Percentiles rank a stretch among this genome's conserved stretches.
phyloP scores from a whole-genome alignment of 495 filamentous ascomycete species.

The Stereocaulon alpinum region DNA sequence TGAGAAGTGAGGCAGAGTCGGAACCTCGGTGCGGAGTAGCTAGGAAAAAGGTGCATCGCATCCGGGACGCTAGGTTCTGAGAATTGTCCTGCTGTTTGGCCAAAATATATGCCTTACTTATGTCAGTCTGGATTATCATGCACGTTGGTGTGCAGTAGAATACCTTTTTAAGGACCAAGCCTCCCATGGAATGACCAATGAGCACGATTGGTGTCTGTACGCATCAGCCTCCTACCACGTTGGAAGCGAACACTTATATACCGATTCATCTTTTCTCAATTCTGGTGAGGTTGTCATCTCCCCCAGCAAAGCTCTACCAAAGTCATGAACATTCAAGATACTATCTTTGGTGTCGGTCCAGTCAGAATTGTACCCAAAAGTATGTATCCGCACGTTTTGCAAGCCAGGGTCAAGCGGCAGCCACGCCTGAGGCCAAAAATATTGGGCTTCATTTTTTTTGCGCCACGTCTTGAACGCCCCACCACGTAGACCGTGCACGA shows the following conservation, averaged over 20 bases:
- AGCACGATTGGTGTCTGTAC: constrained; percentile 31
- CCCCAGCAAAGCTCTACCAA: constrained; percentile 32
- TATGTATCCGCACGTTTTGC: constrained; percentile 26
- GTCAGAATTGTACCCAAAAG: constrained; percentile 31
- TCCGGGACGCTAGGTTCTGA: constrained; percentile 24
- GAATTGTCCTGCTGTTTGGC: not conserved
- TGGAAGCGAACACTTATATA: constrained; percentile 3
- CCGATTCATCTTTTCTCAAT: constrained; percentile 6
- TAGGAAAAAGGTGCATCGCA: constrained; percentile 40
- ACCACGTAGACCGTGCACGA: constrained; percentile 30
- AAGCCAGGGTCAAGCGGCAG: constrained; percentile 27
- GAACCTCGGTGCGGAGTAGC: constrained; percentile 39
- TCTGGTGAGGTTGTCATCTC: constrained; percentile 20
- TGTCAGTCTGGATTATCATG: not conserved
- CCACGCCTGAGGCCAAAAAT: constrained; percentile 32
- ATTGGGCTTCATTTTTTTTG: constrained; percentile 18
- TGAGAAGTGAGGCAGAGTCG: constrained; percentile 31
- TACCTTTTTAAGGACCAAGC: constrained; percentile 39
- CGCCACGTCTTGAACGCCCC: constrained; percentile 27
- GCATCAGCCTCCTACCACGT: not conserved
- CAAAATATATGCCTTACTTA: not conserved
- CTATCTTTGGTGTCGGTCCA: constrained; percentile 23
- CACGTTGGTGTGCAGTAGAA: constrained; percentile 5
- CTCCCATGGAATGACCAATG: constrained; percentile 44
- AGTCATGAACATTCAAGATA: constrained; percentile 32